Evolutionary conservation across 441 rosid genomes (phyloP).

Genomic region (Aquilaria agallochum): DNA sequence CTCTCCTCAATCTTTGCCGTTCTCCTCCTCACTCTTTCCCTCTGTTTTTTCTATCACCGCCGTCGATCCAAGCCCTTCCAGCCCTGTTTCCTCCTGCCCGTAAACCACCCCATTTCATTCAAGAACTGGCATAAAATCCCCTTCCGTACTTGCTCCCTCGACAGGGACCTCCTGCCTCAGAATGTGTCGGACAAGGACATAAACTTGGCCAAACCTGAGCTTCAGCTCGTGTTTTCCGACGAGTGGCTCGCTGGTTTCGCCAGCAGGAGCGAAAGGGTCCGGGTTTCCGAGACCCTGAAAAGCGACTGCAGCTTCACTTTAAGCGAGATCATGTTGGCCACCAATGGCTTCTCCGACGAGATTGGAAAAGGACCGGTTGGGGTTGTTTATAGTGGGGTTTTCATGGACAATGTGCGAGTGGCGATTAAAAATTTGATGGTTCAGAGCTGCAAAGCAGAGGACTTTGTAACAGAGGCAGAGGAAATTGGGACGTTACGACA

Average conservation of each 20-base stretch:
- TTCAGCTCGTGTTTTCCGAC: slow-evolving; percentile 19
- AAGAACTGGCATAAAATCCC: slow-evolving; percentile 6
- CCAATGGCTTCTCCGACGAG: slow-evolving; percentile 43
- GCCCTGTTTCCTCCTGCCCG: slow-evolving; percentile 24
- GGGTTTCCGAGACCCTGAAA: slow-evolving; percentile 22
- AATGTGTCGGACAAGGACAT: slow-evolving; percentile 27
- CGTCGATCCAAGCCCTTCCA: slow-evolving; percentile 22
- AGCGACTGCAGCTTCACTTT: slow-evolving; percentile 28
- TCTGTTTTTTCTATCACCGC: slow-evolving; percentile 23
- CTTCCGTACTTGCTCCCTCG: slow-evolving; percentile 24
- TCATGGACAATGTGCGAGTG: slow-evolving; percentile 41
- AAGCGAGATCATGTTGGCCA: slow-evolving; percentile 39
- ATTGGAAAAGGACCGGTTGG: slow-evolving; percentile 47
- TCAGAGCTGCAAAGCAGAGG: slow-evolving; percentile 35
- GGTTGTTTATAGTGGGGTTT: slow-evolving; percentile 42
- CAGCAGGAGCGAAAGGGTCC: not conserved
- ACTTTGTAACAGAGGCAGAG: slow-evolving; percentile 43
- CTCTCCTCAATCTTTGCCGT: slow-evolving; percentile 21
- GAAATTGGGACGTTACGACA: slow-evolving; percentile 42
- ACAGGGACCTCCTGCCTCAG: slow-evolving; percentile 27
- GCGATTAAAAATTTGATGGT: slow-evolving; percentile 36
- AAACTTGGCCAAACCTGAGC: slow-evolving; percentile 32
- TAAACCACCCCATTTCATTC: slow-evolving; percentile 20
- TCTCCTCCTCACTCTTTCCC: slow-evolving; percentile 17
- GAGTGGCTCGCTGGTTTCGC: slow-evolving; percentile 16